Percentiles rank a stretch among this genome's conserved stretches.
Evolutionary conservation across 768 basidiomycete genomes (phyloP).

Genomic region (Macrolepiota fuliginosa): DNA sequence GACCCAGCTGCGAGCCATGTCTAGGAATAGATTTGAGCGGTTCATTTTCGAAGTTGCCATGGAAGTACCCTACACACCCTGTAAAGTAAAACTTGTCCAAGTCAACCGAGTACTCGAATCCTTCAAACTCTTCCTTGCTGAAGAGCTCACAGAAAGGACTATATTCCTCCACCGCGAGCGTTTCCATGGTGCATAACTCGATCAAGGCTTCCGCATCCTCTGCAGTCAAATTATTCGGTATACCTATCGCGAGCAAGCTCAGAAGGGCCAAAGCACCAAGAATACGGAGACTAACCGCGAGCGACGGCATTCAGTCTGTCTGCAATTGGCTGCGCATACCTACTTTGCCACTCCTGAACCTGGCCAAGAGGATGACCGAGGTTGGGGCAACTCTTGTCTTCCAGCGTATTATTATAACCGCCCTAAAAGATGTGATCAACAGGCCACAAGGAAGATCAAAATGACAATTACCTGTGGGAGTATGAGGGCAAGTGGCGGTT

Average conservation of each 20-base stretch:
- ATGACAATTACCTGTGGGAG: conserved; percentile 55
- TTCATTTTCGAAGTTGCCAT: neutral
- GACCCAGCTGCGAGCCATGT: conserved; percentile 69
- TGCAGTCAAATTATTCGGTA: conserved; percentile 45
- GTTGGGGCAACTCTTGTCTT: conserved; percentile 63
- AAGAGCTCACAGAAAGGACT: conserved; percentile 81
- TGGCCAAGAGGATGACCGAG: conserved; percentile 42
- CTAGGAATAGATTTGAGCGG: conserved; percentile 27
- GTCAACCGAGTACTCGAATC: conserved; percentile 70
- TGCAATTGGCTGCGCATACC: conserved; percentile 55
- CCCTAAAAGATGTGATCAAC: neutral
- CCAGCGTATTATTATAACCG: conserved; percentile 60
- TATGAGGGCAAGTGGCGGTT: conserved; percentile 53
- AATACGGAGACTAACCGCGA: conserved; percentile 34
- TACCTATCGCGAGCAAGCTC: neutral
- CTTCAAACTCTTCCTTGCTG: conserved; percentile 54
- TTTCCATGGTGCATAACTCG: conserved; percentile 80
- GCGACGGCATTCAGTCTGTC: conserved; percentile 58
- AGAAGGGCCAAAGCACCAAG: neutral
- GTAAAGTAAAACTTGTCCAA: conserved; percentile 78
- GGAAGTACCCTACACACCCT: conserved; percentile 46
- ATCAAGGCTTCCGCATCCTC: conserved; percentile 60
- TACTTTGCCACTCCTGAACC: conserved; percentile 50
- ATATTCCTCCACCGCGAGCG: conserved; percentile 42
- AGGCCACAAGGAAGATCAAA: neutral